A percentile compares a stretch with the other conserved stretches of the same genome.
These are phyloP conservation scores for Phytopythium vexans DNA, from an alignment of 352 stramenopile species.

Conservation along the genomic window DNA sequence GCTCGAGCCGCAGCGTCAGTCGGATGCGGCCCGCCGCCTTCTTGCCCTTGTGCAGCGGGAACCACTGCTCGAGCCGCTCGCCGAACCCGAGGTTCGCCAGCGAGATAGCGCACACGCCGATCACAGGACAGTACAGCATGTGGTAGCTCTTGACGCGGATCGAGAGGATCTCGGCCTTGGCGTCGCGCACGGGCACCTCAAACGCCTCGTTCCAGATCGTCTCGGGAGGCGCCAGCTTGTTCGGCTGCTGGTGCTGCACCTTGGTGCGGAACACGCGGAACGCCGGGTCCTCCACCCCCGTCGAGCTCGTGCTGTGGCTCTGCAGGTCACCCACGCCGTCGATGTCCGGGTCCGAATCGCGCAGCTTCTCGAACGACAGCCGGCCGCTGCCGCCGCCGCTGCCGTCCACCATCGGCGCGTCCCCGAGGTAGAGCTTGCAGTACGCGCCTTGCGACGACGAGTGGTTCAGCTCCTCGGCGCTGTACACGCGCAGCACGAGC, in stretches of 20 bases:
- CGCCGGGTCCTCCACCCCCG: conserved; percentile 1
- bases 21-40: conserved; percentile 49
- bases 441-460: conserved; percentile 58
- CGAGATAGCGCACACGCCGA: conserved; percentile 50
- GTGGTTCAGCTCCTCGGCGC: conserved; percentile 40
- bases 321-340: conserved; percentile 6
- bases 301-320: conserved; percentile 13
- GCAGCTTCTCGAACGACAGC: conserved; percentile 23
- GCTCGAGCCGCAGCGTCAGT: conserved; percentile 29
- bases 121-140: conserved; percentile 47
- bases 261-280: conserved; percentile 51
- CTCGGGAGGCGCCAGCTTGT: conserved; percentile 23
- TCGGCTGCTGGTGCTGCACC: conserved; percentile 30
- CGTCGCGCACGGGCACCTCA: conserved; percentile 34
- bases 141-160: conserved; percentile 70
- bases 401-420: conserved; percentile 45
- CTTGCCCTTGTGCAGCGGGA: conserved; percentile 42
- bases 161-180: conserved; percentile 45
- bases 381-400: conserved; percentile 13
- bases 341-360: conserved; percentile 11
- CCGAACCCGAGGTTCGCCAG: conserved; percentile 38
- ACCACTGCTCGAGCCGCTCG: conserved; percentile 50
- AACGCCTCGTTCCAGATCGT: conserved; percentile 64
- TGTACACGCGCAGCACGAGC: conserved; percentile 55
- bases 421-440: conserved; percentile 64